Percentiles rank a stretch among this genome's conserved stretches.
These are phyloP conservation scores for Calonectria henricotiae DNA, from an alignment of 2,329 filamentous ascomycete genomes.

Conservation along the genomic window DNA sequence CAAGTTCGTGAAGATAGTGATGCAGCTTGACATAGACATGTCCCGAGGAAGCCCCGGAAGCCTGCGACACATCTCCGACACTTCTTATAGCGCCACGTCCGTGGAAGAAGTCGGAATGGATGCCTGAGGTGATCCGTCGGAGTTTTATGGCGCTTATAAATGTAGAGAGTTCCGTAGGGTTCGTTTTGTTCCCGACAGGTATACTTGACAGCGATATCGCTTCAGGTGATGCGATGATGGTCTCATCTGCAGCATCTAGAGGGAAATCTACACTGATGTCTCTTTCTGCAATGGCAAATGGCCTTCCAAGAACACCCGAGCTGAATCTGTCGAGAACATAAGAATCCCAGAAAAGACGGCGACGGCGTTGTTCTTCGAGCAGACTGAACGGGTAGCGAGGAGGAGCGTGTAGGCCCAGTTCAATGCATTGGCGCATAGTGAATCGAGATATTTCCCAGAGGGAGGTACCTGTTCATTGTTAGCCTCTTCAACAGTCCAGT, in stretches of 20 bases:
- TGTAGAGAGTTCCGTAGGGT: constrained; percentile 47
- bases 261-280: constrained; percentile 43
- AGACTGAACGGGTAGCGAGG: background rate
- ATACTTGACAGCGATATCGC: background rate
- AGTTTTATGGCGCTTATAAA: constrained; percentile 60
- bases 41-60: constrained; percentile 38
- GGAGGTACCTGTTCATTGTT: constrained; percentile 32
- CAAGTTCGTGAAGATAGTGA: constrained; percentile 56
- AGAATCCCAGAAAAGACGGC: constrained; percentile 47
- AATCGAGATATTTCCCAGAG: constrained; percentile 45
- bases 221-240: constrained; percentile 25
- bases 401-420: constrained; percentile 38
- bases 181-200: background rate
- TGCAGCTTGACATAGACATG: constrained; percentile 51
- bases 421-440: constrained; percentile 43
- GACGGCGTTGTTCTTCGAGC: constrained; percentile 38
- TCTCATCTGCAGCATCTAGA: constrained; percentile 40
- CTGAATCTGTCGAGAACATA: constrained; percentile 47
- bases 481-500: background rate
- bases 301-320: constrained; percentile 37
- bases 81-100: constrained; percentile 12
- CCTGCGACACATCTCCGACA: background rate
- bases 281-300: constrained; percentile 42
- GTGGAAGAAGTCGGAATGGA: constrained; percentile 54
- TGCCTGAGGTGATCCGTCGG: constrained; percentile 61